These are phyloP conservation scores for Flaveria floridana DNA, from an alignment of 140 eudicot genomes.

Conservation along the genomic window DNA sequence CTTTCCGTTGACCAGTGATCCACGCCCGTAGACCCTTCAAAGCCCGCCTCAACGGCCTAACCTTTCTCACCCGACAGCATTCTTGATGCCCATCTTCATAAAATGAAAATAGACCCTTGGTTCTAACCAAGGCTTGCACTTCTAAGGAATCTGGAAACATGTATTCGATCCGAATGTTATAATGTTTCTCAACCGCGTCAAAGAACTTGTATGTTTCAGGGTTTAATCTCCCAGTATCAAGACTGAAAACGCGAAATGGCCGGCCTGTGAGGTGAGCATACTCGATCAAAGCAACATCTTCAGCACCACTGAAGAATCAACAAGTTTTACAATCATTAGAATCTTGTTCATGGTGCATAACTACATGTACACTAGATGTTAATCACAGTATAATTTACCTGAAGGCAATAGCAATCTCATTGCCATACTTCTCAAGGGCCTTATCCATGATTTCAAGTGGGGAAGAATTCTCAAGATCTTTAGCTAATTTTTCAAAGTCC, in stretches of 20 bases:
- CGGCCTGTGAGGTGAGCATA: slow-evolving; percentile 96
- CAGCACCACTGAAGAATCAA: slow-evolving; percentile 79
- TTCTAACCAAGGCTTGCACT: slow-evolving; percentile 85
- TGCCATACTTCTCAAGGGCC: slow-evolving; percentile 82
- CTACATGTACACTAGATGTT: background rate
- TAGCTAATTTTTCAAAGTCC: slow-evolving; percentile 64
- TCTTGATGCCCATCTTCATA: slow-evolving; percentile 98
- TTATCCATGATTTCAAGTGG: slow-evolving; percentile 90
- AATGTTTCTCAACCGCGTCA: slow-evolving; percentile 75
- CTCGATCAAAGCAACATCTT: slow-evolving; percentile 96
- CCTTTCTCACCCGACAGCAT: slow-evolving; percentile 96
- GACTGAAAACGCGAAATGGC: slow-evolving; percentile 83
- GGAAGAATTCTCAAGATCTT: slow-evolving; percentile 72
- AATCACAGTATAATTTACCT: slow-evolving; percentile 46
- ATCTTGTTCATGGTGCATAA: background rate
- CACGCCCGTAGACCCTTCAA: slow-evolving; percentile 91
- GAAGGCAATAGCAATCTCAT: slow-evolving; percentile 91
- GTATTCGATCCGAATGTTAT: slow-evolving; percentile 76
- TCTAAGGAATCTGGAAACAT: slow-evolving; percentile 94
- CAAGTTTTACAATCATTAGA: slow-evolving; percentile 7
- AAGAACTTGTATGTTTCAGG: slow-evolving; percentile 84
- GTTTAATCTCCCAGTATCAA: slow-evolving; percentile 87
- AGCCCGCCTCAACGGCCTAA: slow-evolving; percentile 83
- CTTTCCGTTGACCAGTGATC: slow-evolving; percentile 97
- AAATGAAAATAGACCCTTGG: slow-evolving; percentile 85